These are phyloP conservation scores for Colletotrichum lupini DNA, from an alignment of 2,329 filamentous ascomycete genomes.

Conservation along the genomic window DNA sequence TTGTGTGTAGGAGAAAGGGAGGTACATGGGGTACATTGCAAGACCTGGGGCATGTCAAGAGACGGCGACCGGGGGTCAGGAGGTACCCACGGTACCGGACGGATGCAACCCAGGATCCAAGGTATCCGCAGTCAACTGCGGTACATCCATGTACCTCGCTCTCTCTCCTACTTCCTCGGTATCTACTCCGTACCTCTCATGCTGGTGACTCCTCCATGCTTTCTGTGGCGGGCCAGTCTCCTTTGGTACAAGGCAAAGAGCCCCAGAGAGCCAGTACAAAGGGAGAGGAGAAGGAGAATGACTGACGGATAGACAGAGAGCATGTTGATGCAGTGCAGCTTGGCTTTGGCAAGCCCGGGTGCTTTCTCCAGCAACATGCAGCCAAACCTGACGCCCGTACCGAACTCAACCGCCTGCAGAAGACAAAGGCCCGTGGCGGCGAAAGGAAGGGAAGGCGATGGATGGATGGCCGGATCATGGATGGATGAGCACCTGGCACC, in stretches of 20 bases:
- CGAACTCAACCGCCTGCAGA: slow-evolving; percentile 1
- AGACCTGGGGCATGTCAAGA: slow-evolving; percentile 22
- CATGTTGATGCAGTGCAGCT: slow-evolving; percentile 3
- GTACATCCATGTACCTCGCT: slow-evolving; percentile 8
- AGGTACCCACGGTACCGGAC: slow-evolving; percentile 32
- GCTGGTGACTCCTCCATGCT: neutral
- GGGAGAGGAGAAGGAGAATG: neutral
- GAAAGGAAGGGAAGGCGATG: slow-evolving; percentile 8
- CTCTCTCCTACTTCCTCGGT: neutral
- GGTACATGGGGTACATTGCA: slow-evolving; percentile 27
- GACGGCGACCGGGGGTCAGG: slow-evolving; percentile 17
- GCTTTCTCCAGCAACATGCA: slow-evolving; percentile 10
- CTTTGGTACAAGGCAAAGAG: neutral
- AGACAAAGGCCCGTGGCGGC: neutral
- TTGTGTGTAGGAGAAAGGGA: neutral
- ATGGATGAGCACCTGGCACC: neutral
- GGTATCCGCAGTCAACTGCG: neutral
- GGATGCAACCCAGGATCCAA: slow-evolving; percentile 30
- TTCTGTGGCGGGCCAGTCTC: neutral
- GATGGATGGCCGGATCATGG: neutral
- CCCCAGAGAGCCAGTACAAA: neutral
- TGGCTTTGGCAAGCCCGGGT: slow-evolving; percentile 16
- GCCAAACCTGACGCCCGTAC: neutral
- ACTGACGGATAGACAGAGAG: neutral
- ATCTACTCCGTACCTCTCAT: neutral